Evolutionary conservation across 768 basidiomycete genomes (phyloP).

Genomic region (Tylopilus sp.): DNA sequence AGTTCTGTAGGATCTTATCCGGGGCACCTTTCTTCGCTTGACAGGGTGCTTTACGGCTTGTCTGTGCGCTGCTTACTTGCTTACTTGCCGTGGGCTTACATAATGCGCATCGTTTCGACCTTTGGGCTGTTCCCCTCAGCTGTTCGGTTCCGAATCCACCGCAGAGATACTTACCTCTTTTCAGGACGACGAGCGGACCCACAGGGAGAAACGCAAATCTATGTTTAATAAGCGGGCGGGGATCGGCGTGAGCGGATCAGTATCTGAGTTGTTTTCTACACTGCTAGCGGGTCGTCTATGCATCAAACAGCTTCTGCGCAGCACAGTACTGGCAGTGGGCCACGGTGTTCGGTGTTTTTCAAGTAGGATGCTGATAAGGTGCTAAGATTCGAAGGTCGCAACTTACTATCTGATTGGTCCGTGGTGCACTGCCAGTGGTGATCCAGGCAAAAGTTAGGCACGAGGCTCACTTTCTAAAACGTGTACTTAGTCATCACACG

Average conservation of each 20-base stretch:
- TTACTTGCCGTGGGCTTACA: too few relatives aligned
- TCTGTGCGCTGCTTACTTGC: background rate
- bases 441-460: background rate
- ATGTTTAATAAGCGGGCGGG: conserved; percentile 3
- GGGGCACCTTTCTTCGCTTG: background rate
- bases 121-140: background rate
- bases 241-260: conserved; percentile 10
- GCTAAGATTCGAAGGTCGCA: background rate
- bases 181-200: background rate
- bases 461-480: background rate
- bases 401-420: background rate
- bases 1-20: background rate
- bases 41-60: background rate
- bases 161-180: background rate
- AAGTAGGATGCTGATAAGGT: background rate
- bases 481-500: background rate
- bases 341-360: background rate
- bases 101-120: background rate
- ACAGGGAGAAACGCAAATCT: conserved; percentile 7
- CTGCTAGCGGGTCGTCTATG: background rate
- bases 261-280: conserved; percentile 6
- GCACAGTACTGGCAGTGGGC: background rate
- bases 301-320: background rate
- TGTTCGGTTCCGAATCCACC: conserved; percentile 8
- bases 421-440: too few relatives aligned